Percentiles rank a stretch among this genome's conserved stretches.
Conservation (phyloP, 2,329 filamentous ascomycete genomes). For the Colletotrichum truncatum region DNA sequence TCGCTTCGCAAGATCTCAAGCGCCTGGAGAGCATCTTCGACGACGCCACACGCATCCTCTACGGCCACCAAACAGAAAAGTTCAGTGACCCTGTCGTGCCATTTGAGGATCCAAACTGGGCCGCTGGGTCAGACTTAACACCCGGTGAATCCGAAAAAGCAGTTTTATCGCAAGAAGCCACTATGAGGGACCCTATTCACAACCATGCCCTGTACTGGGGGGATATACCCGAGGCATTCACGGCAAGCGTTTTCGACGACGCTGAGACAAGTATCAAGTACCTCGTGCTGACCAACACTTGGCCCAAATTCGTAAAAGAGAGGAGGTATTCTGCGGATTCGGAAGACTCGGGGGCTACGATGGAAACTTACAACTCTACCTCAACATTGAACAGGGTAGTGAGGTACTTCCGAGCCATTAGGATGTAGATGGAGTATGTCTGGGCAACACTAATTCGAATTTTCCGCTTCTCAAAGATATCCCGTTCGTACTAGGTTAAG, state of each 20-base stretch:
- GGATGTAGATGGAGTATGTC: neutral
- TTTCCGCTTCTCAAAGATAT: constrained; percentile 8
- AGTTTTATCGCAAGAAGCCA: neutral
- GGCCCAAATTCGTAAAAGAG: constrained; percentile 39
- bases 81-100: constrained; percentile 53
- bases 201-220: constrained; percentile 24
- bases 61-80: constrained; percentile 43
- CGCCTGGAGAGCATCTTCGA: constrained; percentile 67
- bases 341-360: constrained; percentile 17
- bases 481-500: neutral
- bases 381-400: constrained; percentile 13
- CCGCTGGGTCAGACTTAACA: neutral
- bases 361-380: constrained; percentile 13
- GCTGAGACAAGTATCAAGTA: constrained; percentile 65
- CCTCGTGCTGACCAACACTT: constrained; percentile 47
- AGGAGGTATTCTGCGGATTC: constrained; percentile 28
- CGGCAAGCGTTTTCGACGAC: constrained; percentile 59
- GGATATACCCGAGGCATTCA: constrained; percentile 52
- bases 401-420: constrained; percentile 21
- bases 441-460: neutral
- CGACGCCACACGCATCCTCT: constrained; percentile 55
- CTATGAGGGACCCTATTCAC: neutral
- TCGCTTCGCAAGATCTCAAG: constrained; percentile 65
- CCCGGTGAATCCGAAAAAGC: neutral
- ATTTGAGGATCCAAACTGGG: constrained; percentile 43